Base-by-base conservation (phyloP, 805 yeast genomes). In the Kuraishia capsulata region DNA sequence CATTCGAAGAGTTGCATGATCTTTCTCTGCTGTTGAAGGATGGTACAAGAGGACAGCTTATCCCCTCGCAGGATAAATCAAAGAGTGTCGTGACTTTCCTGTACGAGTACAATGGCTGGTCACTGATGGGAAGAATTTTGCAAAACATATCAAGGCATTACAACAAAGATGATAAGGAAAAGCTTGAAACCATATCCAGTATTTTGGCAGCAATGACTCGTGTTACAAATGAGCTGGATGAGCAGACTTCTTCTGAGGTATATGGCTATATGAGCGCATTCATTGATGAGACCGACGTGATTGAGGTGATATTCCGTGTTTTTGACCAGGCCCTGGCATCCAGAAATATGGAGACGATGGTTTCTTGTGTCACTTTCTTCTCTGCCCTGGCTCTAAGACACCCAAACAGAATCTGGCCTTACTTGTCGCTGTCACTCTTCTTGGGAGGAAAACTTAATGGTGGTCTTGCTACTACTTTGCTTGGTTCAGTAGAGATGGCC, bases 91-190 rank as follows among this genome's bases (percentile, higher is more conserved):
- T 83, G 3, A 70, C 86, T 18, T 88, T 92, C 61, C 61, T 80
- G 20, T 75, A 81, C 52, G 68, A 70, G 3, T 87, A 79, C 53
- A 84, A 79, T 51, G 97, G 97, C 1, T 88, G 97, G 95, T 73
- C 95, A 0, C 59, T 83, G 20, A 49, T 90, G 14, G 97, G 97
- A 2, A 70, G 95, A 49, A 61, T 84, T 0, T 56, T 89, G 24
- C 88, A 83, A 46, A 81, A 81, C 45, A 57, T 81, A 8, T 64
- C 73, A 1, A 62, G 60, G 39, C 49, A 50, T 19, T 50, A 62
- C 40, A 68, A 64, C 37, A 61, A 64, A 40, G 47, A 48, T 16
- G 48, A 65, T 4, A 44, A 49, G 2, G 71, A 67, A 6, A 66
- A 64, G 37, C 45, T 55, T 8, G 65, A 60, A 2, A 48, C 71